Base-by-base conservation (phyloP, 1,139 yeast genomes). In the Suhomyces kunorum region DNA sequence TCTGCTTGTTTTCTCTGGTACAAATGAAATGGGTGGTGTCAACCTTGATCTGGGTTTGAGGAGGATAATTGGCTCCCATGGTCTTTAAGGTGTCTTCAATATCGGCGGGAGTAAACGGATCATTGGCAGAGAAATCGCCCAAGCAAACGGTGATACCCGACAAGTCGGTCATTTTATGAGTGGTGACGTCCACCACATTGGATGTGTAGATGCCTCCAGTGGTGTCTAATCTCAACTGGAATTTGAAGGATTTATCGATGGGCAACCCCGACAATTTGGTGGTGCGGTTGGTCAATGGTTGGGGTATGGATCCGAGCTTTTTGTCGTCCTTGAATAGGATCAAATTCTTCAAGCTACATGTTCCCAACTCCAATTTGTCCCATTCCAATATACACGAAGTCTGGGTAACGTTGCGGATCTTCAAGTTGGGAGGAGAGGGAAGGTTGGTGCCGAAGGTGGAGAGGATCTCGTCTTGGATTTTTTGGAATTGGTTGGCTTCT, bases 121-220 rank as follows among this genome's bases (percentile, higher is more conserved):
- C 86, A 45, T 76, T 69, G 13, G 81, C 71, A 38, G 78, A 80
- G 42, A 92, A 73, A 38, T 86, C 87, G 20, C 98, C 98, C 39
- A 89, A 63, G 61, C 98, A 92, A 3, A 88, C 86, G 1, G 95
- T 88, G 45, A 92, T 88, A 45, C 99, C 99, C 1, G 89, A 78
- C 53, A 94, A 73, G 61, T 92, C 97, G 0, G 97, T 90, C 97
- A 92, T 90, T 59, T 89, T 90, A 61, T 90, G 98, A 6, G 98
- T 92, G 43, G 78, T 83, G 9, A 90, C 80, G 39, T 76, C 78
- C 28, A 92, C 63, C 24, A 68, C 66, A 30, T 88, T 84, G 6
- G 96, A 86, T 58, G 71, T 71, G 56, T 76, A 87, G 14, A 76
- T 74, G 12, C 99, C 99, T 0, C 98, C 95, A 1, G 96, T 83